Percentiles rank a stretch among this genome's conserved stretches.
Conservation (phyloP, 1,139 yeast species). For the Pichia sp. region DNA sequence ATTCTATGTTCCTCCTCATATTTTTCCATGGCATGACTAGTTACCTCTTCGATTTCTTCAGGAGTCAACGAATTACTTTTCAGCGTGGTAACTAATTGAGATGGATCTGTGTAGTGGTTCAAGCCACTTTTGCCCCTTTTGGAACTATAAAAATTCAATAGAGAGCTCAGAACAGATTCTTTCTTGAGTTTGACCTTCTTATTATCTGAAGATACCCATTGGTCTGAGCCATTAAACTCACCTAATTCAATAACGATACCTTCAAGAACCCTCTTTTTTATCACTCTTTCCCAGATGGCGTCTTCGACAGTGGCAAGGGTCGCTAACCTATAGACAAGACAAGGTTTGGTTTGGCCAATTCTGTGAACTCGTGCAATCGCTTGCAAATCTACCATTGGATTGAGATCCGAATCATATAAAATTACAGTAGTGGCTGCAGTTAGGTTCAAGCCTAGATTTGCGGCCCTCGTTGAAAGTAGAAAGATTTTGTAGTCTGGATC, state of each 20-base stretch:
- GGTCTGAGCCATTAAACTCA: slow-evolving; percentile 49
- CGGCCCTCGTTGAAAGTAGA: slow-evolving; percentile 84
- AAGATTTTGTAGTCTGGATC: slow-evolving; percentile 40
- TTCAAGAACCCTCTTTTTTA: slow-evolving; percentile 73
- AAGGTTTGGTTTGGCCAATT: slow-evolving; percentile 85
- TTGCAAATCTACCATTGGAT: slow-evolving; percentile 93
- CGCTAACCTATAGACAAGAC: slow-evolving; percentile 71
- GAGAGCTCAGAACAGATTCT: slow-evolving; percentile 10
- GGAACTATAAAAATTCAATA: slow-evolving; percentile 14
- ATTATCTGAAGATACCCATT: slow-evolving; percentile 23
- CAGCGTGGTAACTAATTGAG: not conserved
- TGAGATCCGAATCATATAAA: slow-evolving; percentile 92
- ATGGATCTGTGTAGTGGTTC: slow-evolving; percentile 8
- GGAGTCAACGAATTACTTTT: slow-evolving; percentile 8
- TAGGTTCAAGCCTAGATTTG: slow-evolving; percentile 88
- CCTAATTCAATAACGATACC: slow-evolving; percentile 83
- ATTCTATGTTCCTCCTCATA: slow-evolving; percentile 7
- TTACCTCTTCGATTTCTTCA: slow-evolving; percentile 47
- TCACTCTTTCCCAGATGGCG: slow-evolving; percentile 68
- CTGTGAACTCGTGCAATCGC: slow-evolving; percentile 96
- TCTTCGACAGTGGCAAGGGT: slow-evolving; percentile 80
- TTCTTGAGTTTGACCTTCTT: slow-evolving; percentile 10
- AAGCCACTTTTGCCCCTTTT: slow-evolving; percentile 4
- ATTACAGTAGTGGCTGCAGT: slow-evolving; percentile 87
- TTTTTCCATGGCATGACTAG: slow-evolving; percentile 4